Conservation (phyloP, 257 asterid species). For the Capsicum pubescens region DNA sequence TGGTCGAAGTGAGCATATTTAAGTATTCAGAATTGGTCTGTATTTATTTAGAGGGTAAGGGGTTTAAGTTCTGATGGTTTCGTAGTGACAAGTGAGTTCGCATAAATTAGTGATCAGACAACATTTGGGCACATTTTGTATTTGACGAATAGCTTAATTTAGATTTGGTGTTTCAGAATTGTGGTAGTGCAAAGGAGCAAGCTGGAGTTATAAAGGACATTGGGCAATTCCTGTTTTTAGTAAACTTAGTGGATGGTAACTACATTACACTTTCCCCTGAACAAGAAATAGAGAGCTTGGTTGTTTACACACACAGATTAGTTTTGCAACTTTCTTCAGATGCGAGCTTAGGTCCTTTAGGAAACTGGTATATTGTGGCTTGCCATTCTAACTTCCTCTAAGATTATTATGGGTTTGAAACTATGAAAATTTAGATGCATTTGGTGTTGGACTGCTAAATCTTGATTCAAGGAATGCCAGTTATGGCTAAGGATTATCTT, state of each 20-base stretch:
- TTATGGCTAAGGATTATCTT: slow-evolving; percentile 13
- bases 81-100: background rate
- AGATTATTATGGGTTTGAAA: background rate
- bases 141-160: background rate
- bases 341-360: background rate
- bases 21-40: background rate
- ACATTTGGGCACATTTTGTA: background rate
- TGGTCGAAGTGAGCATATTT: background rate
- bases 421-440: background rate
- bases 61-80: background rate
- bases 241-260: slow-evolving; percentile 1
- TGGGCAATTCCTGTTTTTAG: background rate
- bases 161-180: background rate
- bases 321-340: background rate
- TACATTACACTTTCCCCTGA: background rate
- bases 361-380: background rate
- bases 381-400: background rate
- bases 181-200: background rate
- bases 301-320: background rate
- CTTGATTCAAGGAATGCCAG: background rate
- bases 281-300: background rate
- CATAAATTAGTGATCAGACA: background rate
- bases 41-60: background rate
- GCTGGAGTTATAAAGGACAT: background rate
- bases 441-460: background rate